Evolutionary conservation across 768 basidiomycete genomes (phyloP).

Genomic region (Obba rivulosa): DNA sequence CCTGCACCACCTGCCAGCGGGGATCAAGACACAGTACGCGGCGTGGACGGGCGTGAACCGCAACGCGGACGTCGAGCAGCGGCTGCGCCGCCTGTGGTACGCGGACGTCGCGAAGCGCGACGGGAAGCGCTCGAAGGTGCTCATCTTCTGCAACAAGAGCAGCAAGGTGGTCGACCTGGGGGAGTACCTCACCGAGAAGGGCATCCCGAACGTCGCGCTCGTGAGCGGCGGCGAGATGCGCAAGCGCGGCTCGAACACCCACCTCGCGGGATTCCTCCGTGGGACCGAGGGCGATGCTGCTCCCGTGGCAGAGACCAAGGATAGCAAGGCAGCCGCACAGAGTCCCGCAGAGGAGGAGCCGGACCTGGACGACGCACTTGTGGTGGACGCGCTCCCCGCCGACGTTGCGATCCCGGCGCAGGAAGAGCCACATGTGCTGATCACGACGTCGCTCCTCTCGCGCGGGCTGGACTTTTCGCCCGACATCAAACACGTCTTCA

Average conservation of each 20-base stretch:
- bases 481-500: slow-evolving; percentile 75
- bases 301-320: not conserved
- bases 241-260: slow-evolving; percentile 64
- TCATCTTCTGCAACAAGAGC: slow-evolving; percentile 82
- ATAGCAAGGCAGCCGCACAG: not conserved
- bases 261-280: slow-evolving; percentile 69
- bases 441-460: slow-evolving; percentile 88
- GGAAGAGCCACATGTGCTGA: slow-evolving; percentile 57
- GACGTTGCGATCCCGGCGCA: slow-evolving; percentile 19
- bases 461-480: slow-evolving; percentile 87
- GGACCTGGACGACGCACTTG: not conserved
- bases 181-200: slow-evolving; percentile 50
- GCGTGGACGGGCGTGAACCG: slow-evolving; percentile 78
- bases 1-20: slow-evolving; percentile 71
- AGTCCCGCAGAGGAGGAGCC: not conserved
- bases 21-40: slow-evolving; percentile 68
- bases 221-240: slow-evolving; percentile 58
- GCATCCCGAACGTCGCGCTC: slow-evolving; percentile 58
- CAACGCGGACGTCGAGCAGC: slow-evolving; percentile 71
- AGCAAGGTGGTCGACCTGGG: slow-evolving; percentile 61
- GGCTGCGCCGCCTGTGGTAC: slow-evolving; percentile 70
- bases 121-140: slow-evolving; percentile 47
- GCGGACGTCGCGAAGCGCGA: slow-evolving; percentile 36
- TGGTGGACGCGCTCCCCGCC: slow-evolving; percentile 4
- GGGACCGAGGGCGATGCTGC: slow-evolving; percentile 12